phyloP scores from a whole-genome alignment of 164 flowering plant species.

The Chimonanthus praecox region DNA sequence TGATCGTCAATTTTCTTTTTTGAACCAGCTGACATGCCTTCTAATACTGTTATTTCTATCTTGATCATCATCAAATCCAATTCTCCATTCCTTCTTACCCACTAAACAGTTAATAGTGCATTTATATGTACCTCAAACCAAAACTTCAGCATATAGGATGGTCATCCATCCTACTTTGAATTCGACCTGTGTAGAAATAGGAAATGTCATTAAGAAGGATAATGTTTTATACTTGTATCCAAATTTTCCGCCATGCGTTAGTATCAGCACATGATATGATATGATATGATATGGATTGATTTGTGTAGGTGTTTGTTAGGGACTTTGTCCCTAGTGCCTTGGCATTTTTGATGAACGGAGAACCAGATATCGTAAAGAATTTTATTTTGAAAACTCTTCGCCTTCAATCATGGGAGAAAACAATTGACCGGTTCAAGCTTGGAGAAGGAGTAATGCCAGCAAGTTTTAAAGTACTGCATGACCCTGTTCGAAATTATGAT shows the following conservation, averaged over 20 bases:
- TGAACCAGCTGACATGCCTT: not conserved
- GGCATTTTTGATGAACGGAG: constrained; percentile 84
- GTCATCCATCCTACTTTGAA: too few relatives aligned
- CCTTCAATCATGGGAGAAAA: constrained; percentile 86
- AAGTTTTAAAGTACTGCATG: constrained; percentile 81
- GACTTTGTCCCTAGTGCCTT: constrained; percentile 85
- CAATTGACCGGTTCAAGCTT: constrained; percentile 61
- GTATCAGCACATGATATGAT: not conserved
- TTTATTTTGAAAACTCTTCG: constrained; percentile 73
- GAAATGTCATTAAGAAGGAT: not conserved
- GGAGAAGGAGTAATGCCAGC: constrained; percentile 96
- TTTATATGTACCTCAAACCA: not conserved
- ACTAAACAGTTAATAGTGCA: not conserved
- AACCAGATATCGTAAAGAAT: constrained; percentile 76
- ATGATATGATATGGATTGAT: not conserved
- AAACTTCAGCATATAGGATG: not conserved
- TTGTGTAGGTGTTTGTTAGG: constrained; percentile 69
- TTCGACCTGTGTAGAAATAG: not conserved
- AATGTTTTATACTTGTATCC: too few relatives aligned
- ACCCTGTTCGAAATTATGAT: constrained; percentile 56
- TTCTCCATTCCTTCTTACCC: not conserved
- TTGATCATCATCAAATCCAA: not conserved
- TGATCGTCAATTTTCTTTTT: not conserved
- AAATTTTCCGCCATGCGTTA: not conserved
- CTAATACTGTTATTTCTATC: too few relatives aligned